A percentile compares a stretch with the other conserved stretches of the same genome.
phyloP scores from a whole-genome alignment of 177 flowering plant genomes.

The Tripterygium wilfordii region DNA sequence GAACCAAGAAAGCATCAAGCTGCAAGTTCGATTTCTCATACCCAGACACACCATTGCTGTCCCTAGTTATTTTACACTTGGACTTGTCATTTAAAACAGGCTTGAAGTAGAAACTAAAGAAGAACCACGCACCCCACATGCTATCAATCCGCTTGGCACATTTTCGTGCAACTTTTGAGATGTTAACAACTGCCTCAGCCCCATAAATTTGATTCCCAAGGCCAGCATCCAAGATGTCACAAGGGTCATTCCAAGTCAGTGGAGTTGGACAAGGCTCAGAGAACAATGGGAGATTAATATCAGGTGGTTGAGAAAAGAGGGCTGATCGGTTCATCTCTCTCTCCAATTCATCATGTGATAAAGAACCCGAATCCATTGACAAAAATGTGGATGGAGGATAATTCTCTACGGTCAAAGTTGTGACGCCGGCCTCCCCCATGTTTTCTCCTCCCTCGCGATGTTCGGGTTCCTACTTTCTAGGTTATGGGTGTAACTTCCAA shows the following conservation, averaged over 20 bases:
- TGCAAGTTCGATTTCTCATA: slow-evolving; percentile 25
- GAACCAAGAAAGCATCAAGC: slow-evolving; percentile 29
- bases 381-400: slow-evolving; percentile 33
- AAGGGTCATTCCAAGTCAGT: slow-evolving; percentile 16
- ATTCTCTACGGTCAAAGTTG: slow-evolving; percentile 29
- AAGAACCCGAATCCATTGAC: slow-evolving; percentile 27
- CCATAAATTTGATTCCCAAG: slow-evolving; percentile 21
- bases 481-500: not conserved
- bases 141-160: slow-evolving; percentile 26
- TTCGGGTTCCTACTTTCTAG: not conserved
- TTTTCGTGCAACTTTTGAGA: slow-evolving; percentile 20
- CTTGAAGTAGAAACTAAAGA: slow-evolving; percentile 31
- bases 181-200: slow-evolving; percentile 11
- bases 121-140: slow-evolving; percentile 36
- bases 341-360: slow-evolving; percentile 20
- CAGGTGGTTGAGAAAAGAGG: slow-evolving; percentile 22
- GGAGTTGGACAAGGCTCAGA: slow-evolving; percentile 26
- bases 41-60: slow-evolving; percentile 29
- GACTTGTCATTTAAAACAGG: slow-evolving; percentile 31
- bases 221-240: slow-evolving; percentile 24
- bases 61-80: slow-evolving; percentile 16
- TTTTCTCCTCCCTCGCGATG: too few relatives aligned
- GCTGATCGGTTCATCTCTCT: slow-evolving; percentile 23
- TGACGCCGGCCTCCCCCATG: slow-evolving; percentile 32
- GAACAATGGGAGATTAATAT: slow-evolving; percentile 27